phyloP scores from a whole-genome alignment of 1,139 yeast genomes.

The Sugiyamaella pinicola region DNA sequence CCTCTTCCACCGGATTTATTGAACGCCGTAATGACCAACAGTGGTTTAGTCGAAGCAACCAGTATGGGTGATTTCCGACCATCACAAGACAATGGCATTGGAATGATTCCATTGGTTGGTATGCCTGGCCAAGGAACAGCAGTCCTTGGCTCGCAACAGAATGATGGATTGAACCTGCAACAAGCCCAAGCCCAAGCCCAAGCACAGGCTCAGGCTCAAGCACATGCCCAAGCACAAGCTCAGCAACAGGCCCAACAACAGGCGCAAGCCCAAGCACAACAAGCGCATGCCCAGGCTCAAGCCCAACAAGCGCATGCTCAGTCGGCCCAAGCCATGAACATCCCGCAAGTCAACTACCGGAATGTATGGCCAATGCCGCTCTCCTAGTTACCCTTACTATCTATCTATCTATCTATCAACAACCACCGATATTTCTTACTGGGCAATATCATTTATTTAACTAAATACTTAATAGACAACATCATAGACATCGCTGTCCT shows the following conservation, averaged over 20 bases:
- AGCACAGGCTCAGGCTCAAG: slow-evolving; percentile 13
- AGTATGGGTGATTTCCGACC: not conserved
- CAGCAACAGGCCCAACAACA: slow-evolving; percentile 13
- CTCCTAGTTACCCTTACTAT: not conserved
- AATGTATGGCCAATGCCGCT: slow-evolving; percentile 10
- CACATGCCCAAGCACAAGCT: slow-evolving; percentile 3
- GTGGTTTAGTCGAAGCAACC: not conserved
- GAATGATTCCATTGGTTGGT: slow-evolving; percentile 5
- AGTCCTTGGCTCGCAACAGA: not conserved
- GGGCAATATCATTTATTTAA: not conserved
- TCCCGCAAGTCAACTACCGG: slow-evolving; percentile 9
- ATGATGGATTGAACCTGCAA: not conserved
- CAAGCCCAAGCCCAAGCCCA: slow-evolving; percentile 16
- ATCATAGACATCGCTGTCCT: not conserved
- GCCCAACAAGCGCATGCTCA: slow-evolving; percentile 6
- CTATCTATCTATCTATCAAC: not conserved
- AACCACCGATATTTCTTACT: no score
- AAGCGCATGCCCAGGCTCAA: slow-evolving; percentile 8
- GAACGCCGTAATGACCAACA: slow-evolving; percentile 1
- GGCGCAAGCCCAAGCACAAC: slow-evolving; percentile 11
- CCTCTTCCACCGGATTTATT: slow-evolving; percentile 13
- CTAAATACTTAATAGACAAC: not conserved
- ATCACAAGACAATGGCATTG: not conserved
- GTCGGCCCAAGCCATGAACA: not conserved
- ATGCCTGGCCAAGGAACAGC: not conserved